Conservation (phyloP, 768 basidiomycete genomes). For the Rossbeevera mucosa region DNA sequence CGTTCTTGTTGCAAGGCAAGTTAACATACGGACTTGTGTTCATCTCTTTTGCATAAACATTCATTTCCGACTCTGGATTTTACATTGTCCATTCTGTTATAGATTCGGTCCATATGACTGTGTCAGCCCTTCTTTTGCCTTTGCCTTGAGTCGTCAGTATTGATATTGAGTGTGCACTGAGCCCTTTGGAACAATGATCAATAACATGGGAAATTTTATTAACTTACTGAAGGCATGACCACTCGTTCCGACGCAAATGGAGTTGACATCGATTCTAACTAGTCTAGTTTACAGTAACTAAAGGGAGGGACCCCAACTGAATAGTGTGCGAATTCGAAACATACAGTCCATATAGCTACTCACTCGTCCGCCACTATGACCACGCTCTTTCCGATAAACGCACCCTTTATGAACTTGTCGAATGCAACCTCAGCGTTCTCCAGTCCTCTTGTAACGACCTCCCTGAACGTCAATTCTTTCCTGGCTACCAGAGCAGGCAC, state of each 20-base stretch:
- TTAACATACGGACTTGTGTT: background rate
- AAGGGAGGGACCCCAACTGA: background rate
- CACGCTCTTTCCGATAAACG: conserved; percentile 6
- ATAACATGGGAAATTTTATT: background rate
- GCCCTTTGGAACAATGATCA: background rate
- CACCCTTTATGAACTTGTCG: conserved; percentile 6
- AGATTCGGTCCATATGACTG: background rate
- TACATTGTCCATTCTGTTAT: background rate
- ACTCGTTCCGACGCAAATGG: background rate
- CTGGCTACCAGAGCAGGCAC: conserved; percentile 38
- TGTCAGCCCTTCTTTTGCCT: background rate
- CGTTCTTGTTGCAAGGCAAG: background rate
- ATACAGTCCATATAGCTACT: background rate
- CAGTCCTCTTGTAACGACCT: conserved; percentile 44
- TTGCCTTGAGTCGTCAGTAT: background rate
- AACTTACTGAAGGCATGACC: background rate
- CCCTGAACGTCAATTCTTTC: conserved; percentile 45
- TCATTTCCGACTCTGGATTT: background rate
- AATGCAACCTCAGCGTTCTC: conserved; percentile 26
- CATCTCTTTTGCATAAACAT: background rate
- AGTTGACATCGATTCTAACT: background rate
- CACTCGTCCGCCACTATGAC: conserved; percentile 5
- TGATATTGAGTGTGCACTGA: background rate
- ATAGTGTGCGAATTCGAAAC: background rate
- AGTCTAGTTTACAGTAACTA: background rate